Base-by-base conservation (phyloP, 2,329 filamentous ascomycete genomes). In the Tolypocladium album region DNA sequence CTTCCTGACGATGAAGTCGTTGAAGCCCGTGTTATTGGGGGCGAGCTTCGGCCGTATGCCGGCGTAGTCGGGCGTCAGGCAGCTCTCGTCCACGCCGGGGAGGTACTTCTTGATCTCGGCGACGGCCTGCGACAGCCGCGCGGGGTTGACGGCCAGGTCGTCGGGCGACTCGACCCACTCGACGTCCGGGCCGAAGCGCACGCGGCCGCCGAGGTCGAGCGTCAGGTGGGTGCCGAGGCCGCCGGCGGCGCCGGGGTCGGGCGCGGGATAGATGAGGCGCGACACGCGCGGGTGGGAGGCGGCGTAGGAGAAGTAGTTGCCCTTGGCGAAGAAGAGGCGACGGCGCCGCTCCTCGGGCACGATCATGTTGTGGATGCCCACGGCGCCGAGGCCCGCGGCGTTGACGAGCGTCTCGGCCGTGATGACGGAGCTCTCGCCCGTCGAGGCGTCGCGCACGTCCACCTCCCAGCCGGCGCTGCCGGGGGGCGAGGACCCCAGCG, bases 171-270 rank as follows among this genome's bases (percentile, higher is more conserved):
- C 82, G 0, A 96, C 88, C 94, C 94, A 97, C 72, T 97, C 91
- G 17, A 97, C 89, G 70, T 99, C 94, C 0, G 94, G 94, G 0
- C 94, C 94, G 72, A 99, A 99, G 43, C 91, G 88, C 52, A 97
- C 82, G 0, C 90, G 84, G 0, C 93, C 92, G 0, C 79, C 82
- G 75, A 97, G 82, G 72, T 99, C 94, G 60, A 97, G 82, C 1
- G 94, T 99, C 22, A 99, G 79, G 73, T 99, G 94, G 0, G 94
- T 97, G 56, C 94, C 94, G 0, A 99, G 78, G 0, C 94, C 93
- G 58, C 85, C 92, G 27, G 87, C 83, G 2, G 87, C 83, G 2
- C 92, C 92, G 0, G 92, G 88, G 11, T 89, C 79, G 0, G 93
- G 92, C 0, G 89, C 92, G 0, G 94, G 94, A 70, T 97, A 99